Evolutionary conservation across 2,329 filamentous ascomycete genomes (phyloP).

Genomic region (Fusarium mundagurra): DNA sequence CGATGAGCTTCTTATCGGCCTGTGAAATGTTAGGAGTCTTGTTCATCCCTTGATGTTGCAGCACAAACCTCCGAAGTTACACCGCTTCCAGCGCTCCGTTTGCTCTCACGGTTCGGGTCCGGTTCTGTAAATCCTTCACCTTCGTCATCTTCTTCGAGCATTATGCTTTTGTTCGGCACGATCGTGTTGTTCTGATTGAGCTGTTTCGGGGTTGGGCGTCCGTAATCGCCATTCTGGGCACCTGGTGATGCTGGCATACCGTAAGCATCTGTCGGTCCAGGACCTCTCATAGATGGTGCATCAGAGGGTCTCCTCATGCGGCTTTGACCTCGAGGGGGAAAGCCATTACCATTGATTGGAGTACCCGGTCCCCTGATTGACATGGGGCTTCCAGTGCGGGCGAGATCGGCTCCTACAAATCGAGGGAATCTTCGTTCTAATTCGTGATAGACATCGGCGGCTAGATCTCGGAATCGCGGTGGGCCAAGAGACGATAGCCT

Average conservation of each 20-base stretch:
- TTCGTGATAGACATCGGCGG: constrained; percentile 96
- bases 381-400: constrained; percentile 74
- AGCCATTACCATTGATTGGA: constrained; percentile 66
- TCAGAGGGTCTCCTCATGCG: constrained; percentile 68
- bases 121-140: constrained; percentile 65
- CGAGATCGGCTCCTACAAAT: constrained; percentile 76
- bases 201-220: constrained; percentile 84
- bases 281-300: constrained; percentile 67
- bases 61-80: constrained; percentile 53
- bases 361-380: constrained; percentile 71
- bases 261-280: constrained; percentile 56
- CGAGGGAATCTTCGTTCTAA: constrained; percentile 88
- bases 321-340: constrained; percentile 62
- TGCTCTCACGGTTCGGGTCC: constrained; percentile 43
- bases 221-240: constrained; percentile 70
- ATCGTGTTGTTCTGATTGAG: constrained; percentile 92
- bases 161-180: constrained; percentile 95
- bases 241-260: constrained; percentile 69
- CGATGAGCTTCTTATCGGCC: constrained; percentile 76
- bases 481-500: constrained; percentile 90
- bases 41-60: not conserved
- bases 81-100: constrained; percentile 46
- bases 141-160: constrained; percentile 95
- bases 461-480: constrained; percentile 88
- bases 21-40: constrained; percentile 45